Base-by-base conservation (phyloP, 2,329 filamentous ascomycete genomes). In the Westerdykella ornata region DNA sequence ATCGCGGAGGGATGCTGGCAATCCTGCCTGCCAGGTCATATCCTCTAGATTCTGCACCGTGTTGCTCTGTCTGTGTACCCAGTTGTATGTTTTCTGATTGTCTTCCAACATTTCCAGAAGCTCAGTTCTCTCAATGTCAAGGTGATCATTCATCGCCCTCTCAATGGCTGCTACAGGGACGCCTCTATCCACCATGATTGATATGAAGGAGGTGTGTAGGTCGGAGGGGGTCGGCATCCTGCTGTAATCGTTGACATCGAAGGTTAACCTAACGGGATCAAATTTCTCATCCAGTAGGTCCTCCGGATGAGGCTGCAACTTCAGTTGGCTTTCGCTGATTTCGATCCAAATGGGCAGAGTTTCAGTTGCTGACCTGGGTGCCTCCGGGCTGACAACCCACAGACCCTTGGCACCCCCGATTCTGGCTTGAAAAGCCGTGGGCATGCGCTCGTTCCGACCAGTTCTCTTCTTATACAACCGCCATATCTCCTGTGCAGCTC, bases 381-480 rank as follows among this genome's bases (percentile, higher is more conserved):
- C 54, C 3, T 68, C 59, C 0, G 71, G 68, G 48, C 83, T 80
- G 4, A 82, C 62, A 35, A 83, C 72, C 85, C 84, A 89, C 49
- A 89, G 71, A 0, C 85, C 86, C 59, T 90, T 90, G 0, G 82
- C 82, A 14, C 82, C 78, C 8, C 79, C 82, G 28, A 89, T 75
- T 0, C 86, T 76, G 1, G 71, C 84, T 60, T 90, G 85, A 0
- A 77, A 80, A 0, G 74, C 81, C 26, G 77, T 76, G 0, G 84
- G 83, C 76, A 44, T 85, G 70, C 11, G 84, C 71, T n/a, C 72
- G 77, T 60, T 87, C 0, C 74, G 78, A 12, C 75, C 75, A 0
- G 82, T 61, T 0, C 58, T 50, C 0, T 82, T 62, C 0, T 73
- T 74, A 7, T 84, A 68, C 0, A 47, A 46, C 1, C 70, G 56